phyloP scores from a whole-genome alignment of 2,329 filamentous ascomycete genomes.

The Aspergillus spinulosporus region DNA sequence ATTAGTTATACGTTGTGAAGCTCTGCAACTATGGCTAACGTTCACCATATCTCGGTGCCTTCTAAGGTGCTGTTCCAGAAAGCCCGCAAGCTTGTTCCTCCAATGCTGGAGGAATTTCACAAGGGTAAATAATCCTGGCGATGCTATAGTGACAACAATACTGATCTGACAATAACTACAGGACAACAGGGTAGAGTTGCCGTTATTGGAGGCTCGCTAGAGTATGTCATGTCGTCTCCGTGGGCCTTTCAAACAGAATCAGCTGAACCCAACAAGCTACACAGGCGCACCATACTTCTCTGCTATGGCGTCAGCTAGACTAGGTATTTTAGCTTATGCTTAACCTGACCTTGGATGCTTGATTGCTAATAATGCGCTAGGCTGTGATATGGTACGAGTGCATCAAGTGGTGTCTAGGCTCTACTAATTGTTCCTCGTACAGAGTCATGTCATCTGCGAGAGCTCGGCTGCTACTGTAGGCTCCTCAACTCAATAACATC shows the following conservation, averaged over 20 bases:
- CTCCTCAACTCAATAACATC: neutral
- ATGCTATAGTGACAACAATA: neutral
- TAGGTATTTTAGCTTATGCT: slow-evolving; percentile 50
- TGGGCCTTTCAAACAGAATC: neutral
- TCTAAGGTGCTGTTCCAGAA: slow-evolving; percentile 76
- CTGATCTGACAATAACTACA: slow-evolving; percentile 37
- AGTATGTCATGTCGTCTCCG: slow-evolving; percentile 47
- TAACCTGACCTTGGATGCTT: neutral
- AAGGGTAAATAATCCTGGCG: slow-evolving; percentile 64
- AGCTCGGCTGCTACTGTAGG: slow-evolving; percentile 68
- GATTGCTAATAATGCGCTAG: slow-evolving; percentile 27
- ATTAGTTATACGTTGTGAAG: neutral
- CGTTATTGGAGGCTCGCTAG: slow-evolving; percentile 91
- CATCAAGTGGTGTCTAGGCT: neutral
- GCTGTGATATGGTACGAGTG: slow-evolving; percentile 73
- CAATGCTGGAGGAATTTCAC: slow-evolving; percentile 92
- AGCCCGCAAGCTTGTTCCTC: slow-evolving; percentile 87
- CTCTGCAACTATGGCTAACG: slow-evolving; percentile 30
- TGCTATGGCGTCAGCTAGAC: slow-evolving; percentile 87
- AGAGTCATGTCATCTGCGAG: slow-evolving; percentile 90
- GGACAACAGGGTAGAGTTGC: slow-evolving; percentile 89
- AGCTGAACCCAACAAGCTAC: slow-evolving; percentile 55
- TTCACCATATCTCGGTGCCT: slow-evolving; percentile 58
- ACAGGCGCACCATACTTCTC: slow-evolving; percentile 98
- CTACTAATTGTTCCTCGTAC: slow-evolving; percentile 21